phyloP scores from a whole-genome alignment of 2,329 filamentous ascomycete species.

The Cercospora sojina region DNA sequence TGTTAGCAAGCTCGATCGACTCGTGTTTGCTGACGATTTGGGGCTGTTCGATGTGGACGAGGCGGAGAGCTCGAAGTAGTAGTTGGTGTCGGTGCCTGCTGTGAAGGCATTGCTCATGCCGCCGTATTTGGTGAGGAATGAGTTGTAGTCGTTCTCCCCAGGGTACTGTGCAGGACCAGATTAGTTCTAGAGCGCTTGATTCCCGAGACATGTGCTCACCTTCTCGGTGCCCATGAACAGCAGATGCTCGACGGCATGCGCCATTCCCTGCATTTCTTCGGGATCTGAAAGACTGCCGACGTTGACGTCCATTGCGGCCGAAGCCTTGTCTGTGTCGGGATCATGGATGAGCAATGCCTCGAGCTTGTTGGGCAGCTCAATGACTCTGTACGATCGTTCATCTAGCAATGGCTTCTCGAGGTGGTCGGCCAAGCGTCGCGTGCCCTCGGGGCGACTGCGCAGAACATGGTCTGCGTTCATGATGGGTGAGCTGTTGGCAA shows the following conservation, averaged over 20 bases:
- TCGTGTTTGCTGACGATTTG: conserved; percentile 39
- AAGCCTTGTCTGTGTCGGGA: conserved; percentile 92
- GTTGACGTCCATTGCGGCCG: conserved; percentile 90
- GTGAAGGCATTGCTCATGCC: conserved; percentile 96
- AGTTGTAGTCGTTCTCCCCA: conserved; percentile 90
- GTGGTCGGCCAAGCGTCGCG: conserved; percentile 56
- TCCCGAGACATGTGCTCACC: conserved; percentile 44
- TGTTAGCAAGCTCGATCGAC: conserved; percentile 40
- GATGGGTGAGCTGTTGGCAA: conserved; percentile 13
- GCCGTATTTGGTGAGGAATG: conserved; percentile 86
- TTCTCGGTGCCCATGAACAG: conserved; percentile 99
- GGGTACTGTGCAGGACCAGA: conserved; percentile 63
- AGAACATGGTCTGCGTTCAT: conserved; percentile 17
- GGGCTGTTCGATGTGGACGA: conserved; percentile 62
- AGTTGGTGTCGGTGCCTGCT: conserved; percentile 89
- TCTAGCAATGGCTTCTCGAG: conserved; percentile 83
- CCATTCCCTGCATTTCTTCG: conserved; percentile 87
- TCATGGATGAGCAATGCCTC: conserved; percentile 93
- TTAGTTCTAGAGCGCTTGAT: conserved; percentile 17
- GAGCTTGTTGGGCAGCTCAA: conserved; percentile 79
- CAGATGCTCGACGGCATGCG: conserved; percentile 92
- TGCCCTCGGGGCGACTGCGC: conserved; percentile 28
- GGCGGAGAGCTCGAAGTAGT: conserved; percentile 92
- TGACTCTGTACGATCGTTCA: conserved; percentile 82
- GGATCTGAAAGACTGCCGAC: conserved; percentile 94